Conservation (phyloP, 495 filamentous ascomycete genomes). For the Xylaria sp. region DNA sequence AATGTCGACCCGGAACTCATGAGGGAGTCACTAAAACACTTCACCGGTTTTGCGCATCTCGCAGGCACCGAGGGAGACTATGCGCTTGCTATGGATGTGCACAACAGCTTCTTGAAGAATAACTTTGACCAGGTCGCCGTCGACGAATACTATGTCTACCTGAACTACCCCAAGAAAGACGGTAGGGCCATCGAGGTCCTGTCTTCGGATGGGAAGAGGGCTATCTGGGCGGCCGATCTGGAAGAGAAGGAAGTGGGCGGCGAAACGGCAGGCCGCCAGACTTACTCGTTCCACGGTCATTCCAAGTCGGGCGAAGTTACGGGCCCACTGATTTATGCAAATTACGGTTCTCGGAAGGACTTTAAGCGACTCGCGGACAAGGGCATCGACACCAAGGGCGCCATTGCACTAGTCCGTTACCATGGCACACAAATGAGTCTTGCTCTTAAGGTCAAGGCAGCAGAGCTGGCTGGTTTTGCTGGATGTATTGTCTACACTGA, state of each 20-base stretch:
- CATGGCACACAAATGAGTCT: constrained; percentile 75
- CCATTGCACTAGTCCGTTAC: constrained; percentile 84
- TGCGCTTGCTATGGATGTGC: constrained; percentile 79
- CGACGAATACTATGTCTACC: constrained; percentile 84
- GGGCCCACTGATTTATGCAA: constrained; percentile 94
- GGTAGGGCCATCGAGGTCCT: constrained; percentile 85
- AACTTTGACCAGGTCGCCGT: constrained; percentile 74
- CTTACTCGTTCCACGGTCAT: constrained; percentile 83
- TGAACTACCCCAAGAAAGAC: constrained; percentile 84
- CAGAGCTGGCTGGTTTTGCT: constrained; percentile 80
- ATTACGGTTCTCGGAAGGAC: constrained; percentile 86
- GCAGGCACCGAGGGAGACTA: constrained; percentile 91
- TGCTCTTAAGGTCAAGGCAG: constrained; percentile 86
- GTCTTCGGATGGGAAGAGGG: constrained; percentile 63
- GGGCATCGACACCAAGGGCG: constrained; percentile 76
- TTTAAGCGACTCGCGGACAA: constrained; percentile 73
- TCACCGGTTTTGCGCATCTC: constrained; percentile 82
- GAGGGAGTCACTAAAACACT: constrained; percentile 69
- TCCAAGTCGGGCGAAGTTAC: constrained; percentile 86
- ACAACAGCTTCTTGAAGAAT: constrained; percentile 71
- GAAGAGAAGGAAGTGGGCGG: constrained; percentile 73
- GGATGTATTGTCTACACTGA: constrained; percentile 94
- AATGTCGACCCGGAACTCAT: constrained; percentile 73
- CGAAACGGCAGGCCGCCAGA: constrained; percentile 63
- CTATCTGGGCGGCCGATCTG: constrained; percentile 80